Percentiles rank a stretch among this genome's conserved stretches.
phyloP scores from a whole-genome alignment of 805 yeast species.

The Candida chauliodis region DNA sequence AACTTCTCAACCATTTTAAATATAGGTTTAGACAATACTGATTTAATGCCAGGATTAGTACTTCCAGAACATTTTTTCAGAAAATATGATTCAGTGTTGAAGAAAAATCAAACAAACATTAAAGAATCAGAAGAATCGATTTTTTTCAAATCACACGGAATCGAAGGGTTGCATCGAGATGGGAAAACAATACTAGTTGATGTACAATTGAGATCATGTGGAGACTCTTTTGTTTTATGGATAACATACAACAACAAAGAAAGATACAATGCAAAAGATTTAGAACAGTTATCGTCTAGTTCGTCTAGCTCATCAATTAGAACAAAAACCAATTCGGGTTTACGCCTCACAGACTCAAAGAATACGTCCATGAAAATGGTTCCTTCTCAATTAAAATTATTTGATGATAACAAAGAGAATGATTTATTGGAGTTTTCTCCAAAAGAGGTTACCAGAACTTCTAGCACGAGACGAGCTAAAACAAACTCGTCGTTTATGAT shows the following conservation, averaged over 20 bases:
- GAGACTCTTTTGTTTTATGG: conserved; percentile 69
- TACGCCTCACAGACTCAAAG: neutral
- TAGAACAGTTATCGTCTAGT: conserved; percentile 21
- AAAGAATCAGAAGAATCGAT: conserved; percentile 40
- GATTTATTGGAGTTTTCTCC: conserved; percentile 10
- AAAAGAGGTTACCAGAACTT: conserved; percentile 24
- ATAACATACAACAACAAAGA: conserved; percentile 52
- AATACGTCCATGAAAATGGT: conserved; percentile 14
- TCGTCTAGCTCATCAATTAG: conserved; percentile 6
- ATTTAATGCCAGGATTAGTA: conserved; percentile 61
- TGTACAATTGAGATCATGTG: conserved; percentile 68
- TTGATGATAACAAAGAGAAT: conserved; percentile 24
- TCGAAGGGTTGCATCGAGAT: conserved; percentile 66
- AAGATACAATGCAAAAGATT: conserved; percentile 21
- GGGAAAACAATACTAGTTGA: conserved; percentile 67
- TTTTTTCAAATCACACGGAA: conserved; percentile 61
- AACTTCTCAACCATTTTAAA: conserved; percentile 48
- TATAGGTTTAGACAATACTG: conserved; percentile 28
- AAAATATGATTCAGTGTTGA: conserved; percentile 49
- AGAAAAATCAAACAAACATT: conserved; percentile 15
- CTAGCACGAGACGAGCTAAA: conserved; percentile 26
- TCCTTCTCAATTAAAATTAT: conserved; percentile 56
- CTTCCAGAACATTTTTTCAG: conserved; percentile 91
- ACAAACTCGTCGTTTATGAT: conserved; percentile 10
- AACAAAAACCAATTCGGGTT: conserved; percentile 1